A percentile compares a stretch with the other conserved stretches of the same genome.
These are phyloP conservation scores for Cryptosporidium parvum DNA, from an alignment of 169 alveolate genomes.

Conservation along the genomic window DNA sequence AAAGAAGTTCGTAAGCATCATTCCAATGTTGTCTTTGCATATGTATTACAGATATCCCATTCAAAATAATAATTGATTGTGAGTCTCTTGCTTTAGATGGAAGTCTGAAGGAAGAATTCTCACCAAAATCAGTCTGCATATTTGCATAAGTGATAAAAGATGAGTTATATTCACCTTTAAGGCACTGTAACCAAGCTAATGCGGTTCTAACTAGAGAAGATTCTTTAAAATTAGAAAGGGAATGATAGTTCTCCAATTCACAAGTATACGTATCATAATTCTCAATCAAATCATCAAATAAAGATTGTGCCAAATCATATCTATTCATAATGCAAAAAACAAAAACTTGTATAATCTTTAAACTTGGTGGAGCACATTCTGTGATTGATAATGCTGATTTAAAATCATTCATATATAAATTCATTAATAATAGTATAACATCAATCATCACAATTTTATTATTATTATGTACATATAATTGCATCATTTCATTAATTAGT, in stretches of 20 bases:
- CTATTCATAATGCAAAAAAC: slow-evolving; percentile 51
- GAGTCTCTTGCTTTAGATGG: slow-evolving; percentile 27
- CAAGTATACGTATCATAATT: slow-evolving; percentile 19
- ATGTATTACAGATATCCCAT: slow-evolving; percentile 56
- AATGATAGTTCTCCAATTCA: not conserved
- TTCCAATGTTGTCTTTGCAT: slow-evolving; percentile 70
- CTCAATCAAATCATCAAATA: slow-evolving; percentile 46
- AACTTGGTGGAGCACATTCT: slow-evolving; percentile 21
- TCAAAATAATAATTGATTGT: slow-evolving; percentile 51
- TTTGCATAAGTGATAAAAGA: slow-evolving; percentile 70
- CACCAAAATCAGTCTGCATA: slow-evolving; percentile 73
- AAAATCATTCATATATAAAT: slow-evolving; percentile 23
- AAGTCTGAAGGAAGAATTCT: slow-evolving; percentile 25
- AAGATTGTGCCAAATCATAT: slow-evolving; percentile 41
- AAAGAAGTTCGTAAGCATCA: slow-evolving; percentile 53
- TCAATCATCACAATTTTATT: slow-evolving; percentile 8
- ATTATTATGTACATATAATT: slow-evolving; percentile 31
- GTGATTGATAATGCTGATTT: slow-evolving; percentile 42
- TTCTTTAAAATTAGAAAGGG: slow-evolving; percentile 50
- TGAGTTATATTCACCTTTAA: slow-evolving; percentile 69
- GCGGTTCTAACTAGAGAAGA: slow-evolving; percentile 56
- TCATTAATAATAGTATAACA: slow-evolving; percentile 19
- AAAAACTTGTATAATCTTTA: slow-evolving; percentile 53
- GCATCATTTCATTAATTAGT: slow-evolving; percentile 35
- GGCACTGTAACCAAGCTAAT: slow-evolving; percentile 61